Evolutionary conservation across 371 early-diverging fungal species (phyloP).

Genomic region (Nematocida sp.): DNA sequence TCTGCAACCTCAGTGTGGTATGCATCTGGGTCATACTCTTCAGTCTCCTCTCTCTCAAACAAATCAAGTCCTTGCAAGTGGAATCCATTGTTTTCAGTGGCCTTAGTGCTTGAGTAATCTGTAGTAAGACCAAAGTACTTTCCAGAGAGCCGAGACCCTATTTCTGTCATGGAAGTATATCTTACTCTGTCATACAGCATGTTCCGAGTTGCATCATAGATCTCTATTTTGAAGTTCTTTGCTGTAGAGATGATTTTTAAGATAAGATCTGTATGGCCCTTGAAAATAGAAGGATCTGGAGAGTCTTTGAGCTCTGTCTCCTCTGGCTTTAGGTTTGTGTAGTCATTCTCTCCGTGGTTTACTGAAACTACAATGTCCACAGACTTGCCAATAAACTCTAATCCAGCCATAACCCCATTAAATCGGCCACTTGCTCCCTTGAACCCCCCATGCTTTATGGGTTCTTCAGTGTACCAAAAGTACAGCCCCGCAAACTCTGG

Average conservation of each 20-base stretch:
- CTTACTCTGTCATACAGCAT: conserved; percentile 69
- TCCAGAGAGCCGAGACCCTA: conserved; percentile 57
- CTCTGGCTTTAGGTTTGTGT: conserved; percentile 37
- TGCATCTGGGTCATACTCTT: conserved; percentile 58
- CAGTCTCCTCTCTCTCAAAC: conserved; percentile 64
- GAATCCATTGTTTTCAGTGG: conserved; percentile 56
- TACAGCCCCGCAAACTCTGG: conserved; percentile 68
- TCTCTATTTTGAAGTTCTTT: conserved; percentile 70
- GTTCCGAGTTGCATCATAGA: conserved; percentile 65
- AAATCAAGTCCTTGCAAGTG: conserved; percentile 57
- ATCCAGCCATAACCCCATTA: conserved; percentile 69
- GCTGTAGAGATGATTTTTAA: conserved; percentile 70
- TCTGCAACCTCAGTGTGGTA: conserved; percentile 45
- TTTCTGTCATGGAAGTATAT: conserved; percentile 49
- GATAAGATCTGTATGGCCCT: conserved; percentile 63
- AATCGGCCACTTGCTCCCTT: conserved; percentile 65
- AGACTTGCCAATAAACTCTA: conserved; percentile 66
- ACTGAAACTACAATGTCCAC: conserved; percentile 64
- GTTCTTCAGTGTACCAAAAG: conserved; percentile 70
- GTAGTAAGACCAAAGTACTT: conserved; percentile 69
- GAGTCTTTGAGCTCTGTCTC: conserved; percentile 64
- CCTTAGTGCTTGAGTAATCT: conserved; percentile 61
- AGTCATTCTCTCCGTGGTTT: conserved; percentile 65
- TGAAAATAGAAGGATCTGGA: conserved; percentile 67
- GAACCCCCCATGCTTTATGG: conserved; percentile 60